phyloP scores from a whole-genome alignment of 257 asterid genomes.

The Capsicum rhomboideum region DNA sequence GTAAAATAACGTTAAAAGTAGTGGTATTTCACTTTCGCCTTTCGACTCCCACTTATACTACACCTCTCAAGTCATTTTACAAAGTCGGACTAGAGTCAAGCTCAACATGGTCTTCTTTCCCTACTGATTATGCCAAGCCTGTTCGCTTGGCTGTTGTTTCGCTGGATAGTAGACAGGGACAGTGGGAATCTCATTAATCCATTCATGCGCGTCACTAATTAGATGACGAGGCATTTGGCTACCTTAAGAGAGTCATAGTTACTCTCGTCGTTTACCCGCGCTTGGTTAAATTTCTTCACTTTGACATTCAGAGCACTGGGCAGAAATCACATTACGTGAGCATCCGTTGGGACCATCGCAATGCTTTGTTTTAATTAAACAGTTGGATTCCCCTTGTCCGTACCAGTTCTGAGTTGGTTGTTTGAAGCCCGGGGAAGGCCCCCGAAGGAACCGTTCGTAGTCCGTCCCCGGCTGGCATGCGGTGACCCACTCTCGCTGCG shows the following conservation, averaged over 20 bases:
- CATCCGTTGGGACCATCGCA: constrained; percentile 55
- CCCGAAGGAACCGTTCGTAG: not conserved
- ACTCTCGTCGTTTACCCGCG: constrained; percentile 31
- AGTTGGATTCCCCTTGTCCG: constrained; percentile 53
- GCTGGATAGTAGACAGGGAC: not conserved
- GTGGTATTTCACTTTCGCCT: not conserved
- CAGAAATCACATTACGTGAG: constrained; percentile 56
- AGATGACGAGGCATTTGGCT: constrained; percentile 52
- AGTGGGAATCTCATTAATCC: not conserved
- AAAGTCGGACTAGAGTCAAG: constrained; percentile 58
- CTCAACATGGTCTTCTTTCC: constrained; percentile 57
- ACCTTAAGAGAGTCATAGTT: constrained; percentile 46
- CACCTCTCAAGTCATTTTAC: constrained; percentile 30
- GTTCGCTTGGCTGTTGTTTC: not conserved
- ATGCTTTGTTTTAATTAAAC: constrained; percentile 62
- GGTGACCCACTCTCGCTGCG: not conserved
- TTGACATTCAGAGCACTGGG: constrained; percentile 37
- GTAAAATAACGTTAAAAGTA: not conserved
- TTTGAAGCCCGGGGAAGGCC: not conserved
- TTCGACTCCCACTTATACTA: not conserved
- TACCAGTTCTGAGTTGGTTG: constrained; percentile 11
- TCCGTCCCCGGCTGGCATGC: not conserved
- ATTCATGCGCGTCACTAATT: not conserved
- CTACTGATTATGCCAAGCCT: not conserved
- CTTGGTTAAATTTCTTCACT: constrained; percentile 41